These are phyloP conservation scores for Torrubiella hemipterigena DNA, from an alignment of 2,329 filamentous ascomycete genomes.

Conservation along the genomic window DNA sequence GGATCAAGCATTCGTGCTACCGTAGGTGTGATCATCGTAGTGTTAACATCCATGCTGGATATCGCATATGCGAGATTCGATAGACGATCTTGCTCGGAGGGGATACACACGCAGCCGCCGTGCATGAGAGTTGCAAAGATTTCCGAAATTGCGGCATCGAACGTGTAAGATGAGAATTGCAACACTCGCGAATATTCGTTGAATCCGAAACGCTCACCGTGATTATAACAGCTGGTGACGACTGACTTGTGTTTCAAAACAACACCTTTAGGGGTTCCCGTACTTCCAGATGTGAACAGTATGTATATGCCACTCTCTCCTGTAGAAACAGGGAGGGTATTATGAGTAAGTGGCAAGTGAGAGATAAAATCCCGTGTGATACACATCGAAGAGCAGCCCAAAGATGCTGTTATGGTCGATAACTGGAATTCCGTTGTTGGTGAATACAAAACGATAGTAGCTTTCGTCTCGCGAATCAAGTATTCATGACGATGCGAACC, in stretches of 20 bases:
- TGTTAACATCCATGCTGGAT: conserved; percentile 8
- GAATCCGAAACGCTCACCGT: conserved; percentile 2
- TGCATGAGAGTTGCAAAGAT: conserved; percentile 10
- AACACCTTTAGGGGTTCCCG: conserved; percentile 38
- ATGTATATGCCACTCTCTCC: conserved; percentile 15
- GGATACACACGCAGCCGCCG: conserved; percentile 13
- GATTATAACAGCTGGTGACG: conserved; percentile 6
- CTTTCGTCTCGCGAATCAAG: conserved; percentile 9
- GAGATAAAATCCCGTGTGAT: neutral
- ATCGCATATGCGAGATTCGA: conserved; percentile 9
- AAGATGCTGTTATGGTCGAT: neutral
- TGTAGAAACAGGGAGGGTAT: too few species aligned
- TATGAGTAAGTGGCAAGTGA: neutral
- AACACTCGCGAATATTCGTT: conserved; percentile 1
- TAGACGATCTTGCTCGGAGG: conserved; percentile 9
- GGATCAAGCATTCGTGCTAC: conserved; percentile 4
- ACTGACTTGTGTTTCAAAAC: conserved; percentile 16
- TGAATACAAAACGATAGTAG: conserved; percentile 10
- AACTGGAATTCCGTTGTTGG: conserved; percentile 3
- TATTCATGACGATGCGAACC: conserved; percentile 8
- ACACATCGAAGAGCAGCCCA: neutral
- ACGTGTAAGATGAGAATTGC: conserved; percentile 9
- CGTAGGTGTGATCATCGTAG: conserved; percentile 5
- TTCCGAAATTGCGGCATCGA: conserved; percentile 12
- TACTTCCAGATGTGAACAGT: conserved; percentile 42